phyloP scores from a whole-genome alignment of 257 asterid species.

The Oldenlandia corymbosa region DNA sequence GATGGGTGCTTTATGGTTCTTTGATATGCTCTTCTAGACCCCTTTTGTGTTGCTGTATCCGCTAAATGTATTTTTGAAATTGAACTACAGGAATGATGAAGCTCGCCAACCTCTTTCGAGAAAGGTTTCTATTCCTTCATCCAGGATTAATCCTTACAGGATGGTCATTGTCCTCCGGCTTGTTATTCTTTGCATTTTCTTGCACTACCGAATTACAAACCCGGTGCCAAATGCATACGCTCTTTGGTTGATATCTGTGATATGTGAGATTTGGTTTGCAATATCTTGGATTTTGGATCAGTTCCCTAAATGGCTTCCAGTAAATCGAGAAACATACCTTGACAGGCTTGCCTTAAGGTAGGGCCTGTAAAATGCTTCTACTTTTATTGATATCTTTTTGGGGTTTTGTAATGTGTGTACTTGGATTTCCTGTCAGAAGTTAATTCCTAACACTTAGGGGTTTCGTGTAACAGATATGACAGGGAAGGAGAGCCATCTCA shows the following conservation, averaged over 20 bases:
- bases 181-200: slow-evolving; percentile 69
- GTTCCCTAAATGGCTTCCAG: slow-evolving; percentile 98
- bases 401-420: not conserved
- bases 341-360: slow-evolving; percentile 95
- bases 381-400: not conserved
- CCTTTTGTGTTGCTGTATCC: not conserved
- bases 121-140: slow-evolving; percentile 94
- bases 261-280: slow-evolving; percentile 99
- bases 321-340: slow-evolving; percentile 94
- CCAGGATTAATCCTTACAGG: slow-evolving; percentile 96
- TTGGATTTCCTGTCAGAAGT: not conserved
- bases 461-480: slow-evolving; percentile 62
- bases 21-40: not conserved
- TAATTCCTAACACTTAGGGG: slow-evolving; percentile 1
- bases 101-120: slow-evolving; percentile 98
- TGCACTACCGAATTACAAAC: slow-evolving; percentile 87
- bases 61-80: slow-evolving; percentile 3
- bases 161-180: slow-evolving; percentile 94
- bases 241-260: slow-evolving; percentile 88
- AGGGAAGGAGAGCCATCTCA: slow-evolving; percentile 98
- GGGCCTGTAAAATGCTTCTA: slow-evolving; percentile 16
- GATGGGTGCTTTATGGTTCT: not conserved
- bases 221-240: slow-evolving; percentile 91
- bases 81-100: slow-evolving; percentile 82
- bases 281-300: slow-evolving; percentile 98